Percentiles rank a stretch among this genome's conserved stretches.
These are phyloP conservation scores for Conticribra weissflogii DNA, from an alignment of 108 stramenopile species.

Conservation along the genomic window DNA sequence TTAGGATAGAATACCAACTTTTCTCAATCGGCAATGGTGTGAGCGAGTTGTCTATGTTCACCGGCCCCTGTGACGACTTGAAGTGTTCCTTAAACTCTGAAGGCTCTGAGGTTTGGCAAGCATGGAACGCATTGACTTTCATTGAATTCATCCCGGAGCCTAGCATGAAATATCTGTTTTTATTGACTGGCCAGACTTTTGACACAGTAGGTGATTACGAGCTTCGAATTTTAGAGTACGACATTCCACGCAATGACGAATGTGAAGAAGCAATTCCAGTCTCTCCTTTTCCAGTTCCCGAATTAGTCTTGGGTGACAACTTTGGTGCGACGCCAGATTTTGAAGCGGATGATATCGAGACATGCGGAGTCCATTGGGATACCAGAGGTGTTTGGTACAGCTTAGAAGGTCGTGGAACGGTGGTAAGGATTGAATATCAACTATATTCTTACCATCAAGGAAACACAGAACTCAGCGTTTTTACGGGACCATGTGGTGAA, in stretches of 20 bases:
- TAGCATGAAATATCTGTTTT: conserved; percentile 3
- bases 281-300: not conserved
- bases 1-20: conserved; percentile 20
- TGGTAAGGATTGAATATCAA: conserved; percentile 22
- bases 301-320: not conserved
- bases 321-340: not conserved
- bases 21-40: not conserved
- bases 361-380: not conserved
- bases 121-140: conserved; percentile 7
- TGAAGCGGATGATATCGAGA: not conserved
- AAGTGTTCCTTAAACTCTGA: not conserved
- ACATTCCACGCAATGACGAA: conserved; percentile 9
- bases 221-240: conserved; percentile 8
- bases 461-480: conserved; percentile 13
- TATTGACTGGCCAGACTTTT: conserved; percentile 7
- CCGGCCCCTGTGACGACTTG: conserved; percentile 7
- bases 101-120: not conserved
- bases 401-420: not conserved
- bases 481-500: conserved; percentile 11
- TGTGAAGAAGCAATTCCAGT: conserved; percentile 9
- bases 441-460: conserved; percentile 3
- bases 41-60: conserved; percentile 12
- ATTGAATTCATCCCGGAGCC: conserved; percentile 6
- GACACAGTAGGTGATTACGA: conserved; percentile 10
- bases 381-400: not conserved